Conservation (phyloP, 164 flowering plant species). For the Macadamia tetraphylla region DNA sequence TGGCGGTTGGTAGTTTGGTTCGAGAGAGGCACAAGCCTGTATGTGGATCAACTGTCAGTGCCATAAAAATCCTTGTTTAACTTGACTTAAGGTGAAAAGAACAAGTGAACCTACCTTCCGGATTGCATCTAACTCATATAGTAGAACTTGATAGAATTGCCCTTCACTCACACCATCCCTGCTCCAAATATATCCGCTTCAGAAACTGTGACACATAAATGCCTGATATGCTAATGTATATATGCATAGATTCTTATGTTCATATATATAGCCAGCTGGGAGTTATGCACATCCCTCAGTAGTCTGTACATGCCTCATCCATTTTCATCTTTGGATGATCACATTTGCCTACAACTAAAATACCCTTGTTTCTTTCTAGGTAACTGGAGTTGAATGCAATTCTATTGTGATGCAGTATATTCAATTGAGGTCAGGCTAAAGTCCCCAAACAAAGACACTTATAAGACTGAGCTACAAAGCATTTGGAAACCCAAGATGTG, state of each 20-base stretch:
- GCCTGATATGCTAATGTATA: too few relatives aligned
- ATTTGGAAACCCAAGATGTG: not conserved
- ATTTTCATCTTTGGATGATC: too few relatives aligned
- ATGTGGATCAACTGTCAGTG: not conserved
- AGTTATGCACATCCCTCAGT: too few relatives aligned
- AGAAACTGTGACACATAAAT: not conserved
- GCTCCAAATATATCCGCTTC: conserved; percentile 11
- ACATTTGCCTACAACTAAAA: too few relatives aligned
- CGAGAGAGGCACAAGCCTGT: conserved; percentile 93
- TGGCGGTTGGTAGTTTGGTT: conserved; percentile 81
- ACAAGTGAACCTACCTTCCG: conserved; percentile 49
- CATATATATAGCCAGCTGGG: too few relatives aligned
- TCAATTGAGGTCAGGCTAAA: too few relatives aligned
- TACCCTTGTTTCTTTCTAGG: too few relatives aligned
- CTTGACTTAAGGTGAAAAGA: not conserved
- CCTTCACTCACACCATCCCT: conserved; percentile 99
- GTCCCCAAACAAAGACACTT: not conserved
- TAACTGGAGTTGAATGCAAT: too few relatives aligned
- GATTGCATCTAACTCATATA: conserved; percentile 78
- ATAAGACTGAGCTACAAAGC: not conserved
- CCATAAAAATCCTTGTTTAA: not conserved
- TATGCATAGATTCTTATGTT: too few relatives aligned
- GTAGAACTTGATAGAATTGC: conserved; percentile 82
- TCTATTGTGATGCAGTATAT: too few relatives aligned
- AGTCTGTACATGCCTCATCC: too few relatives aligned